A percentile compares a stretch with the other conserved stretches of the same genome.
phyloP scores from a whole-genome alignment of 1,284 basidiomycete species.

The Austroboletus niveus region DNA sequence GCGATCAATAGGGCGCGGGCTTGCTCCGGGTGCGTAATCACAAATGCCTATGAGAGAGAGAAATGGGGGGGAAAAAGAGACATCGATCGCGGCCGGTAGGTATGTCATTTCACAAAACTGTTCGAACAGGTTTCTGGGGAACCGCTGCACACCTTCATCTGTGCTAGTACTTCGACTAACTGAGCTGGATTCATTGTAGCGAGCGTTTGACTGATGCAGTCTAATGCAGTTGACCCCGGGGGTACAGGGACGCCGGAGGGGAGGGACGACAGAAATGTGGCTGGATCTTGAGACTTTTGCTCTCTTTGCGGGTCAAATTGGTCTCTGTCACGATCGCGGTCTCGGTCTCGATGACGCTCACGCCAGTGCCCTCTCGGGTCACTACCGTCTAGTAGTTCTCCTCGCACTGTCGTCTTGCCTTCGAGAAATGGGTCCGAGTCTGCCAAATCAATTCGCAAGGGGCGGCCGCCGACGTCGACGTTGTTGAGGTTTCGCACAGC shows the following conservation, averaged over 20 bases:
- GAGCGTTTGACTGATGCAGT: slow-evolving; percentile 86
- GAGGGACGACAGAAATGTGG: slow-evolving; percentile 60
- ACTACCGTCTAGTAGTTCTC: slow-evolving; percentile 42
- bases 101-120: slow-evolving; percentile 26
- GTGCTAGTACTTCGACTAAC: slow-evolving; percentile 91
- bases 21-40: slow-evolving; percentile 89
- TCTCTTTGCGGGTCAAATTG: slow-evolving; percentile 27
- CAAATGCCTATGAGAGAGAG: slow-evolving; percentile 63
- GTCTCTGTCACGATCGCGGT: slow-evolving; percentile 27
- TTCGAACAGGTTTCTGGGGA: slow-evolving; percentile 21
- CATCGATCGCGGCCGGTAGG: slow-evolving; percentile 4
- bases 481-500: slow-evolving; percentile 88
- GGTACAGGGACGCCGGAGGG: slow-evolving; percentile 80
- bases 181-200: slow-evolving; percentile 83
- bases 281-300: slow-evolving; percentile 39
- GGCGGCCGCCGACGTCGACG: slow-evolving; percentile 78
- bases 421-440: slow-evolving; percentile 61
- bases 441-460: slow-evolving; percentile 78
- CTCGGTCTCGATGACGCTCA: slow-evolving; percentile 39
- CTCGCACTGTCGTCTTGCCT: slow-evolving; percentile 60
- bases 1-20: slow-evolving; percentile 76
- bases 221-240: slow-evolving; percentile 75
- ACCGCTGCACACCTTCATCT: slow-evolving; percentile 83
- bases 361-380: slow-evolving; percentile 57
- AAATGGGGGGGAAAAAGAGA: not conserved